These are phyloP conservation scores for Ilyonectria mors-panacis DNA, from an alignment of 2,329 filamentous ascomycete genomes.

Conservation along the genomic window DNA sequence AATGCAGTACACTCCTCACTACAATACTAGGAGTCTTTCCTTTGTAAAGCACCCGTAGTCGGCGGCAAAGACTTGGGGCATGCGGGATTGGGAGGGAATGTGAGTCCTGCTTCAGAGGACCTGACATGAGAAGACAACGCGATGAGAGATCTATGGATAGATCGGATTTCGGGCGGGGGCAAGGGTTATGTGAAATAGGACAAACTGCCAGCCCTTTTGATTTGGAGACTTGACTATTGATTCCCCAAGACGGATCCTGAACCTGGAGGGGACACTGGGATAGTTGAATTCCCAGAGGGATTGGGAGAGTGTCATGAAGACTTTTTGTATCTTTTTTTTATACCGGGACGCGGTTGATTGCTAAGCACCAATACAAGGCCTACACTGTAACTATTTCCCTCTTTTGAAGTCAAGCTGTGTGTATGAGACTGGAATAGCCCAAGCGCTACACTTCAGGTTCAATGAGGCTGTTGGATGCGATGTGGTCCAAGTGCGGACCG, in stretches of 20 bases:
- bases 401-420: neutral
- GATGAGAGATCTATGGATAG: constrained; percentile 19
- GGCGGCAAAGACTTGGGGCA: constrained; percentile 11
- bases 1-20: constrained; percentile 21
- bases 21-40: constrained; percentile 38
- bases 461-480: neutral
- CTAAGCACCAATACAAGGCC: constrained; percentile 27
- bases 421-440: constrained; percentile 5
- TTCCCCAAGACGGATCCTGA: constrained; percentile 15
- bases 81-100: constrained; percentile 12
- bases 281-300: constrained; percentile 4
- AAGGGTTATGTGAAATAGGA: constrained; percentile 2
- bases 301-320: constrained; percentile 24
- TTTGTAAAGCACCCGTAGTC: constrained; percentile 31
- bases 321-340: constrained; percentile 26
- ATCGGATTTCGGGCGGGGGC: constrained; percentile 15
- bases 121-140: constrained; percentile 34
- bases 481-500: neutral
- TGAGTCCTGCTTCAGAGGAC: constrained; percentile 21
- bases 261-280: constrained; percentile 8
- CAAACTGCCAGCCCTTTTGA: constrained; percentile 1
- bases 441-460: neutral
- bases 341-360: constrained; percentile 23
- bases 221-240: constrained; percentile 18
- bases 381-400: constrained; percentile 1